phyloP scores from a whole-genome alignment of 768 basidiomycete genomes.

The Naematelia encephala region DNA sequence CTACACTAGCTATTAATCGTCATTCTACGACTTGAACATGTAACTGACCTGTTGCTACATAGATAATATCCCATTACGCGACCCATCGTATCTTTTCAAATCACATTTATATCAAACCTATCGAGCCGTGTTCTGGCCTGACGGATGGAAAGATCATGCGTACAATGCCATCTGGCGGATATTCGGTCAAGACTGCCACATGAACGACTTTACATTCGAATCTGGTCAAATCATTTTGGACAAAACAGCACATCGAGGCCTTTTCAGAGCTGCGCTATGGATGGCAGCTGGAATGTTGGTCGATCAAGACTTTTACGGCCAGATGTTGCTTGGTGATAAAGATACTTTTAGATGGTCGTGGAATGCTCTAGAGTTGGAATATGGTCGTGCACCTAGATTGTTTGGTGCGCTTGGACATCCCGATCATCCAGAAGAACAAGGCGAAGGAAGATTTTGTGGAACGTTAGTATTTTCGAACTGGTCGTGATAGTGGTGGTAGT shows the following conservation, averaged over 20 bases:
- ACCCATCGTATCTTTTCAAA: background rate
- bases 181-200: background rate
- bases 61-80: background rate
- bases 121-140: background rate
- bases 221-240: background rate
- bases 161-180: background rate
- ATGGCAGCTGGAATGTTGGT: background rate
- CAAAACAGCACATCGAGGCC: background rate
- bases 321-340: background rate
- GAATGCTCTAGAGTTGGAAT: background rate
- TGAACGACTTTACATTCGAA: background rate
- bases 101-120: background rate
- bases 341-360: background rate
- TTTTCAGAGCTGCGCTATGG: background rate
- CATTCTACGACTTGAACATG: no score
- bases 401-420: background rate
- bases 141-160: background rate
- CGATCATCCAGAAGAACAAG: background rate
- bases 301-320: background rate
- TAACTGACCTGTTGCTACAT: no score
- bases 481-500: no score
- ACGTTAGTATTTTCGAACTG: background rate
- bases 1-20: no score
- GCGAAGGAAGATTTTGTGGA: background rate
- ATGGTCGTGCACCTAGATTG: background rate